Conservation (phyloP, 106 monocot species). For the Phalaenopsis equestris region DNA sequence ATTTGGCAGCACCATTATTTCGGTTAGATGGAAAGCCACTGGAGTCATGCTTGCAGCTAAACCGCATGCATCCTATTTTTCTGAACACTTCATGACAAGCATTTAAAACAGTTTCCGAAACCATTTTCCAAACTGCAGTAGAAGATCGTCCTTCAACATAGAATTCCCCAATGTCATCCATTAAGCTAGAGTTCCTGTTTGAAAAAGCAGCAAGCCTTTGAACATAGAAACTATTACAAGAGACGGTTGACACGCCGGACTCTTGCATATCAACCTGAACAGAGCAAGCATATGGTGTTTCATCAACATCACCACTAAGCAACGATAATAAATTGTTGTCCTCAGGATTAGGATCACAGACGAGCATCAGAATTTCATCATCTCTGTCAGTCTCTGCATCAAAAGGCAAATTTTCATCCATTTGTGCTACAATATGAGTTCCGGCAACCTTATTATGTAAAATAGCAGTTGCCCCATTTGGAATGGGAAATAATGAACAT, state of each 20-base stretch:
- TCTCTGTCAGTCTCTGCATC: conserved; percentile 30
- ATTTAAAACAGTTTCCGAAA: conserved; percentile 59
- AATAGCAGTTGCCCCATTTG: conserved; percentile 54
- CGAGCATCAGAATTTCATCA: conserved; percentile 50
- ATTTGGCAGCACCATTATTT: conserved; percentile 8
- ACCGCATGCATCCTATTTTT: conserved; percentile 46
- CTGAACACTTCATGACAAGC: conserved; percentile 49
- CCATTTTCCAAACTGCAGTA: conserved; percentile 73
- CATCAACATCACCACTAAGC: conserved; percentile 19
- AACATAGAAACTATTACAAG: conserved; percentile 1
- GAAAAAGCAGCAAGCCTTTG: conserved; percentile 5
- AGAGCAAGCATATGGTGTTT: conserved; percentile 6
- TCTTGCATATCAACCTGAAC: conserved; percentile 17
- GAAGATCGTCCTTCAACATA: conserved; percentile 69
- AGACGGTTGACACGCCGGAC: neutral
- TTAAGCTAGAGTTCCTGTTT: conserved; percentile 7
- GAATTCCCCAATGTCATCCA: conserved; percentile 74
- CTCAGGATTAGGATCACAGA: conserved; percentile 46
- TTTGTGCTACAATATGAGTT: conserved; percentile 20
- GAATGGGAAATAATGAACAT: conserved; percentile 50
- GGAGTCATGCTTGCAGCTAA: conserved; percentile 51
- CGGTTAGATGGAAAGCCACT: conserved; percentile 2
- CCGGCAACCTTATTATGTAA: conserved; percentile 19
- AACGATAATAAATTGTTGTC: conserved; percentile 46
- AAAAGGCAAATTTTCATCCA: conserved; percentile 16